Evolutionary conservation across 2,329 filamentous ascomycete genomes (phyloP).

Genomic region (Leptosphaerulina australis): DNA sequence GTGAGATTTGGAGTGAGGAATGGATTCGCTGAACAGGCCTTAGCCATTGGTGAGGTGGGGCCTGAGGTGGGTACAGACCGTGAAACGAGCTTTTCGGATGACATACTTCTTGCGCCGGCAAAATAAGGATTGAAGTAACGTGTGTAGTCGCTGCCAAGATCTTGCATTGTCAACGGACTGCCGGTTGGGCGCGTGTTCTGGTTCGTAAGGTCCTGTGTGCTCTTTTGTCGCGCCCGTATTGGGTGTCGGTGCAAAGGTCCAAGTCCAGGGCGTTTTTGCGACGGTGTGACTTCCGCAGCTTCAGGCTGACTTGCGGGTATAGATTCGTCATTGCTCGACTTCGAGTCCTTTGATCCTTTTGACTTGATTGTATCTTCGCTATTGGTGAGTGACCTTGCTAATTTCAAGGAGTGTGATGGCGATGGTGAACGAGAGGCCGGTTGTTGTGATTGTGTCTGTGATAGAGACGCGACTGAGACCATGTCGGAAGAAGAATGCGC

Average conservation of each 20-base stretch:
- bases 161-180: slow-evolving; percentile 35
- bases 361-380: slow-evolving; percentile 18
- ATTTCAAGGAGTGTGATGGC: not conserved
- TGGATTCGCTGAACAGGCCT: slow-evolving; percentile 25
- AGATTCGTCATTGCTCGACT: slow-evolving; percentile 3
- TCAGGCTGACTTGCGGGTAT: not conserved
- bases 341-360: slow-evolving; percentile 4
- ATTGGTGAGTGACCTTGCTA: slow-evolving; percentile 7
- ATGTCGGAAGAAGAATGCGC: slow-evolving; percentile 2
- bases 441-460: not conserved
- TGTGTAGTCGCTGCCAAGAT: slow-evolving; percentile 45
- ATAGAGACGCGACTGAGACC: not conserved
- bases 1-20: slow-evolving; percentile 42
- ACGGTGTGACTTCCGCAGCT: not conserved
- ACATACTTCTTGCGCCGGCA: slow-evolving; percentile 31
- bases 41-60: slow-evolving; percentile 23
- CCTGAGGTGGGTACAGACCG: slow-evolving; percentile 16
- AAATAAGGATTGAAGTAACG: slow-evolving; percentile 46
- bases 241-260: slow-evolving; percentile 24
- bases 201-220: slow-evolving; percentile 27
- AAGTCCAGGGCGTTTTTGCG: slow-evolving; percentile 9
- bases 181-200: slow-evolving; percentile 17
- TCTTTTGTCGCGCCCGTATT: slow-evolving; percentile 20
- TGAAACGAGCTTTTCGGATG: slow-evolving; percentile 21
- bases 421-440: slow-evolving; percentile 2